Percentiles rank a stretch among this genome's conserved stretches.
phyloP scores from a whole-genome alignment of 192 early-diverging fungal genomes.

The Piromyces sp. region DNA sequence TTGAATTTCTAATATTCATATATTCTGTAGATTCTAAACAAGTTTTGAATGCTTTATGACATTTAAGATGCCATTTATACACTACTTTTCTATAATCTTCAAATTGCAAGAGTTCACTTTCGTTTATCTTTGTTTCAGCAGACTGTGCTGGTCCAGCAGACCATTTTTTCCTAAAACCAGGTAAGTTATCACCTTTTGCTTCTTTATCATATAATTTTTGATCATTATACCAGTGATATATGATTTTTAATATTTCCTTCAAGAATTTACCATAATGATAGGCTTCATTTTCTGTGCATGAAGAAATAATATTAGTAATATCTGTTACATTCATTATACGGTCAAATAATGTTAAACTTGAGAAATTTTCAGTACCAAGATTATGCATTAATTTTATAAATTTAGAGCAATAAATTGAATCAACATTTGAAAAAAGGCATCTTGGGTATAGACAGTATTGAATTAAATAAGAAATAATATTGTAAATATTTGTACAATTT shows the following conservation, averaged over 20 bases:
- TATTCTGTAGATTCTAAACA: slow-evolving; percentile 42
- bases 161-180: slow-evolving; percentile 58
- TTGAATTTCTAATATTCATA: slow-evolving; percentile 55
- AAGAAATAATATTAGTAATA: slow-evolving; percentile 26
- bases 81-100: slow-evolving; percentile 43
- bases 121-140: slow-evolving; percentile 9
- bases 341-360: slow-evolving; percentile 52
- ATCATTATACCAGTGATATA: slow-evolving; percentile 38
- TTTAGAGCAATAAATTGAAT: slow-evolving; percentile 58
- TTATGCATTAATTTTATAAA: slow-evolving; percentile 55
- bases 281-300: slow-evolving; percentile 56
- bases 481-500: background rate
- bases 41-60: slow-evolving; percentile 9
- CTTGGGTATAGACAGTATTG: slow-evolving; percentile 62
- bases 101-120: slow-evolving; percentile 28
- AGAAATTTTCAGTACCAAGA: slow-evolving; percentile 48
- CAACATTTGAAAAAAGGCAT: slow-evolving; percentile 35
- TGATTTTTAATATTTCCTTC: slow-evolving; percentile 23
- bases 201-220: slow-evolving; percentile 27
- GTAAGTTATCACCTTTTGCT: slow-evolving; percentile 31
- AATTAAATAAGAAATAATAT: slow-evolving; percentile 19
- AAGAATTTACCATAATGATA: slow-evolving; percentile 55
- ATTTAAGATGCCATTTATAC: slow-evolving; percentile 57
- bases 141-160: slow-evolving; percentile 7
- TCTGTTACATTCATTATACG: slow-evolving; percentile 18